phyloP scores from a whole-genome alignment of 345 rosid genomes.

The Syzygium jambos region DNA sequence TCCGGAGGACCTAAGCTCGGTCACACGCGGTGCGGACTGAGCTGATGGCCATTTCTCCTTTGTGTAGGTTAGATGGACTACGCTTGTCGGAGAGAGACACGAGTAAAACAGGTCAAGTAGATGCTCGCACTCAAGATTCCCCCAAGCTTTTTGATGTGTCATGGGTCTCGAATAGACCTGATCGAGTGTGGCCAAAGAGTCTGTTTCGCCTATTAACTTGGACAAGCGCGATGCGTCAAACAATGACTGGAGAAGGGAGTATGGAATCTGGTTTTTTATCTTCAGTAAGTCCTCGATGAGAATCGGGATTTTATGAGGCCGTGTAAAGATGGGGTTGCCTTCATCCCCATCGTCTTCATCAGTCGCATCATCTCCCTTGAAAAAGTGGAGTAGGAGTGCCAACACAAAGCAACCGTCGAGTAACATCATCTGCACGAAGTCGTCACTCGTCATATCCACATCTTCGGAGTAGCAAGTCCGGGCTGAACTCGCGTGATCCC shows the following conservation, averaged over 20 bases:
- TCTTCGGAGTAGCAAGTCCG: background rate
- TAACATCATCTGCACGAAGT: slow-evolving; percentile 11
- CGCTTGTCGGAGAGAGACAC: background rate
- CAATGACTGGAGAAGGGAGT: background rate
- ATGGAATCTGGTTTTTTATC: background rate
- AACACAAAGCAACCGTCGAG: slow-evolving; percentile 15
- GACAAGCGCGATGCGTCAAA: background rate
- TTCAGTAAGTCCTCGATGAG: background rate
- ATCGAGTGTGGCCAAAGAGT: background rate
- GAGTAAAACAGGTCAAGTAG: background rate
- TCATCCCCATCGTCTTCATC: background rate
- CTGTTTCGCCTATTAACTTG: background rate
- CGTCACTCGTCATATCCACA: background rate
- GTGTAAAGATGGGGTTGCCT: background rate
- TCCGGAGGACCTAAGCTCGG: slow-evolving; percentile 3
- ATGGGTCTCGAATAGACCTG: background rate
- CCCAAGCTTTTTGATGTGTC: background rate
- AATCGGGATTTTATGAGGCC: background rate
- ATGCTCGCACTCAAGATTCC: background rate
- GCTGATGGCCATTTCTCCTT: background rate
- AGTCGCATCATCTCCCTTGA: no score
- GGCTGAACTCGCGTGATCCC: background rate
- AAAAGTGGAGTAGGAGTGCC: background rate
- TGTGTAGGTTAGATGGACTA: background rate
- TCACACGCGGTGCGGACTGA: background rate